Conservation (phyloP, 192 early-diverging fungal genomes). For the Pilaira anomala region DNA sequence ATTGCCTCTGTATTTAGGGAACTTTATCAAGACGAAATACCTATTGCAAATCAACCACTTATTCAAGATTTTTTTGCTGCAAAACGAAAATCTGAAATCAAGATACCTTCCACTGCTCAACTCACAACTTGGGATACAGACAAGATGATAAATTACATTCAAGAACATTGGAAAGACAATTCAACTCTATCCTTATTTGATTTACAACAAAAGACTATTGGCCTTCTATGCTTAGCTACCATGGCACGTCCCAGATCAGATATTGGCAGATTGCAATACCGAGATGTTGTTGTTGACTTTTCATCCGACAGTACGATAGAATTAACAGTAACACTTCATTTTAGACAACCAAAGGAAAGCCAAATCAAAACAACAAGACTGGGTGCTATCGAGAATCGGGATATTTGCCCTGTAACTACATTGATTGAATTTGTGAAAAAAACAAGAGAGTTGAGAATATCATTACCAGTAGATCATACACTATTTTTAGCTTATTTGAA, state of each 20-base stretch:
- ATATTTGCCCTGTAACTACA: neutral
- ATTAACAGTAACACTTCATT: neutral
- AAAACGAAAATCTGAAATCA: neutral
- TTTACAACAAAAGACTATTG: neutral
- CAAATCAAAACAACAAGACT: constrained; percentile 9
- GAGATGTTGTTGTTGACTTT: neutral
- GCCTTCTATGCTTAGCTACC: neutral
- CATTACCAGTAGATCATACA: neutral
- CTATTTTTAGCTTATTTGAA: constrained; percentile 6
- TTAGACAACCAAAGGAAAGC: constrained; percentile 7
- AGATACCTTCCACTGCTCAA: neutral
- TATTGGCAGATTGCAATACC: constrained; percentile 2
- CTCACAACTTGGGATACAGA: neutral
- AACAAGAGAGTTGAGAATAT: neutral
- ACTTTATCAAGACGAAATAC: neutral
- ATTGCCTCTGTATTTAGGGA: neutral
- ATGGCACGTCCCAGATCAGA: constrained; percentile 17
- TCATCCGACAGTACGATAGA: neutral
- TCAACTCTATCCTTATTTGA: neutral
- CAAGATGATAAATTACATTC: neutral
- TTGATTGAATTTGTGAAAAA: neutral
- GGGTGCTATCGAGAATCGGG: neutral
- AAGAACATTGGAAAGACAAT: neutral
- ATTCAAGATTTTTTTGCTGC: neutral
- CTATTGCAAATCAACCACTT: neutral